Evolutionary conservation across 148 eudicot species (phyloP), one percentile per base, ranked within the genome.

Genomic region (Cornus controversa): DNA sequence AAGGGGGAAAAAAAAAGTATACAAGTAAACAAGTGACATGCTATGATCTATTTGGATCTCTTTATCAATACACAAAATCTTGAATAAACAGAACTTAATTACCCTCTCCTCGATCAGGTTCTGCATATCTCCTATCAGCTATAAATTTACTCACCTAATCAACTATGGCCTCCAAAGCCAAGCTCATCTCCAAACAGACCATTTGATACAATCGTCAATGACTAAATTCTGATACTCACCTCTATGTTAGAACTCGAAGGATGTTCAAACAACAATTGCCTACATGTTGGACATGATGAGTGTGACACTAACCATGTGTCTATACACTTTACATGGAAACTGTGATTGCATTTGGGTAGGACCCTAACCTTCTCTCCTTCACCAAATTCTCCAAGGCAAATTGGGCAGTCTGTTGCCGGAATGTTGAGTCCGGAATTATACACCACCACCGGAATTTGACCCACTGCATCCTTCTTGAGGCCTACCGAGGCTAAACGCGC

Each of bases 251-350:
- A 29, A 26, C 36, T 29, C 29, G 40, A 22, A 2, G 60, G 23
- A 34, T 63, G 42, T 29, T 80, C 74, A 50, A 31, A 45, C 40
- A 80, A 64, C 34, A 37, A 25, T n/a, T 75, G 82, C 37, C 82
- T 70, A 70, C 82, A 80, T 2, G 72, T 69, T 36, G 82, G 82
- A 31, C 82, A 80, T 3, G 82, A 80, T 10, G 79, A 75, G 70
- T 42, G 78, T 5, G 75, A 75, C 9, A 31, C 79, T 26, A 80
- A 64, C 82, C 82, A 80, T 40, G 53, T 70, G 25, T 80, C 82
- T 47, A 80, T 70, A 26, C 82, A 80, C 64, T 62, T 75, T 0
- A 75, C 79, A 27, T 80, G 82, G 28, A 75, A 80, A 16, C 64
- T 75, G 25, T 80, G 82, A 34, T 71, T 80, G 8, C 82, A 80